These are phyloP conservation scores for Borovskyia barvae DNA, from an alignment of 208 protist genomes.

Conservation along the genomic window DNA sequence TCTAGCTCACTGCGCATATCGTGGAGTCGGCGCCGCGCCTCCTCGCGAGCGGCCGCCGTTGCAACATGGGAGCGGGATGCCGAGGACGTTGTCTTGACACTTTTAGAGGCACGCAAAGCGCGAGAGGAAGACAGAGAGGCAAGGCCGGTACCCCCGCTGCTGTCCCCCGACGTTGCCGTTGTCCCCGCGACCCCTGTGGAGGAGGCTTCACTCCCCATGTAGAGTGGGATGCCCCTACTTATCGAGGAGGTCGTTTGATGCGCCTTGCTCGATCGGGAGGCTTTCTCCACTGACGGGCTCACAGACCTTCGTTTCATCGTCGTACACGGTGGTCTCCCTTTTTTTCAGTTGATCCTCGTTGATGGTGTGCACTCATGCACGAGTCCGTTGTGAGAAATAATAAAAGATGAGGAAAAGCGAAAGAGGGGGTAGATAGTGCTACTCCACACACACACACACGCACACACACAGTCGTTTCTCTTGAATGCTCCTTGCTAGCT, in stretches of 20 bases:
- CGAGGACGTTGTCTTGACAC: background rate
- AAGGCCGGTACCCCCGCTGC: background rate
- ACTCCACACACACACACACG: background rate
- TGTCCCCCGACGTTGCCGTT: background rate
- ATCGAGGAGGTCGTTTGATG: no score
- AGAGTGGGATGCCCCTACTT: no score
- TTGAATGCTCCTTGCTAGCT: no score
- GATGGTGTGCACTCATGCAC: no score
- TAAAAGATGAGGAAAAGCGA: background rate
- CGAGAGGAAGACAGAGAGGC: background rate
- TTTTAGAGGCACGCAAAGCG: background rate
- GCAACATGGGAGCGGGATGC: background rate
- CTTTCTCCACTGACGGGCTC: no score
- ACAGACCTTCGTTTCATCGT: no score
- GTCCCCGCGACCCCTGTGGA: background rate
- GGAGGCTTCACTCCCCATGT: no score
- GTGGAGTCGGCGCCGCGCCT: conserved; percentile 38
- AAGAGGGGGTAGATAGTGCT: background rate
- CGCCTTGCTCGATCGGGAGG: no score
- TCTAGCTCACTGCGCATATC: conserved; percentile 53
- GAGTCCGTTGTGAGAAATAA: no score
- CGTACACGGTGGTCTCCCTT: no score
- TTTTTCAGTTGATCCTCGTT: no score
- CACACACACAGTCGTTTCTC: background rate
- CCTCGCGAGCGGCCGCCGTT: conserved; percentile 29